Conservation (phyloP, 2,329 filamentous ascomycete genomes). For the Drechslera avenae region DNA sequence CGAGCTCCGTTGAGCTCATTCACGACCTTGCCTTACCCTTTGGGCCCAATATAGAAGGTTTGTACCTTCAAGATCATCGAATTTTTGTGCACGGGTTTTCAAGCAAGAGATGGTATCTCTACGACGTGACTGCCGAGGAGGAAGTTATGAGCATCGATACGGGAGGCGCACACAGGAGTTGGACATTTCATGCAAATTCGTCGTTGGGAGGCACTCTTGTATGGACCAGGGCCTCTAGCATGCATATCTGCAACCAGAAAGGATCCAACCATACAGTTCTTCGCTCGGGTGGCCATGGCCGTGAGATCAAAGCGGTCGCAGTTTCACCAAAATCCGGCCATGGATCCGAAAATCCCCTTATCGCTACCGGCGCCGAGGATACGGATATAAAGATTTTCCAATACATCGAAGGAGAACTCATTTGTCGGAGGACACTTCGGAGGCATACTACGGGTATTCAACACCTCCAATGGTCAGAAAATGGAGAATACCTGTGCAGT, state of each 20-base stretch:
- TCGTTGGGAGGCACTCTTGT: constrained; percentile 61
- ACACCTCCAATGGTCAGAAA: constrained; percentile 72
- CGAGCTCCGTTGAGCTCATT: constrained; percentile 51
- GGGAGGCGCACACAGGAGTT: constrained; percentile 82
- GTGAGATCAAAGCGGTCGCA: constrained; percentile 76
- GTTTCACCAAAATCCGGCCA: constrained; percentile 40
- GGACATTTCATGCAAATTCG: constrained; percentile 59
- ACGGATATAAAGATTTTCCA: constrained; percentile 77
- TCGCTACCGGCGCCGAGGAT: constrained; percentile 74
- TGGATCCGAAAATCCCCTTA: constrained; percentile 43
- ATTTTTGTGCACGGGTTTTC: constrained; percentile 82
- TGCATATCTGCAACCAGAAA: constrained; percentile 53
- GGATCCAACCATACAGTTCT: constrained; percentile 56
- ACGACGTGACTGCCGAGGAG: constrained; percentile 73
- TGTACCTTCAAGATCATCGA: constrained; percentile 61
- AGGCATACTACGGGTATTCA: constrained; percentile 86
- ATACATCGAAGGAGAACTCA: constrained; percentile 42
- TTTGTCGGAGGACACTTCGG: constrained; percentile 69
- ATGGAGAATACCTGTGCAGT: constrained; percentile 75
- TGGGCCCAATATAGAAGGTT: constrained; percentile 75
- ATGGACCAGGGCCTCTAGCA: constrained; percentile 72
- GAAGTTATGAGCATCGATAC: constrained; percentile 77
- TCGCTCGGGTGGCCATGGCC: constrained; percentile 76
- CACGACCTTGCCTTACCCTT: constrained; percentile 74
- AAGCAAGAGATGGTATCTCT: constrained; percentile 78